Conservation (phyloP, 805 yeast species). For the Wickerhamiella galacta region DNA sequence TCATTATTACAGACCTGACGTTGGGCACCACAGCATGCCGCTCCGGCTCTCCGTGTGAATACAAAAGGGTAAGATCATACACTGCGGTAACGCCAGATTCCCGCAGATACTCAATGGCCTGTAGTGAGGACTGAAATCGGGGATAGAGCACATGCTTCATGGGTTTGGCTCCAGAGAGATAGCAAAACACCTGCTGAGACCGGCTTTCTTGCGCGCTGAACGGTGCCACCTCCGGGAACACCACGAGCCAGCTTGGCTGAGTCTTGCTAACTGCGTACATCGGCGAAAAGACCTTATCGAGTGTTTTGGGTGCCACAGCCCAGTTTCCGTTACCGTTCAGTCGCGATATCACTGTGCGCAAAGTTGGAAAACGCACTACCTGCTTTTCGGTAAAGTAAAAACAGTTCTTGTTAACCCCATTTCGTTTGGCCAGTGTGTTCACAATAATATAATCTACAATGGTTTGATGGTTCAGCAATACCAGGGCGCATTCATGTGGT, state of each 20-base stretch:
- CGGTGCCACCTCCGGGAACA: constrained; percentile 71
- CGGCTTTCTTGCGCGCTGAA: constrained; percentile 17
- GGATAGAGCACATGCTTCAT: constrained; percentile 59
- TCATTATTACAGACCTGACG: constrained; percentile 5
- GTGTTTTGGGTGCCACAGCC: constrained; percentile 9
- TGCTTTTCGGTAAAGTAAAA: constrained; percentile 23
- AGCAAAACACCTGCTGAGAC: constrained; percentile 39
- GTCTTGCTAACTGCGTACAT: constrained; percentile 8
- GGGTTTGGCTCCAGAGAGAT: constrained; percentile 41
- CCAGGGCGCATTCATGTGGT: constrained; percentile 20
- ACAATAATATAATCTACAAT: constrained; percentile 48
- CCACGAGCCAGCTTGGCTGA: constrained; percentile 33
- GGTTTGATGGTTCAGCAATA: constrained; percentile 47
- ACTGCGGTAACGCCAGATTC: constrained; percentile 19
- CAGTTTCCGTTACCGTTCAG: constrained; percentile 17
- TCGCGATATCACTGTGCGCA: constrained; percentile 7
- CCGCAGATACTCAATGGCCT: constrained; percentile 14
- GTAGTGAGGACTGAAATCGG: constrained; percentile 30
- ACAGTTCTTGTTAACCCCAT: constrained; percentile 21
- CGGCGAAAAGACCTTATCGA: constrained; percentile 8
- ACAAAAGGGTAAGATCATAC: constrained; percentile 40
- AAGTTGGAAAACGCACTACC: constrained; percentile 14
- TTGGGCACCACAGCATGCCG: constrained; percentile 6
- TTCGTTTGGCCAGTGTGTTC: constrained; percentile 19
- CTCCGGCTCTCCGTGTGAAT: constrained; percentile 14